phyloP scores from a whole-genome alignment of 2,329 filamentous ascomycete genomes.

The Fusarium nodosum region DNA sequence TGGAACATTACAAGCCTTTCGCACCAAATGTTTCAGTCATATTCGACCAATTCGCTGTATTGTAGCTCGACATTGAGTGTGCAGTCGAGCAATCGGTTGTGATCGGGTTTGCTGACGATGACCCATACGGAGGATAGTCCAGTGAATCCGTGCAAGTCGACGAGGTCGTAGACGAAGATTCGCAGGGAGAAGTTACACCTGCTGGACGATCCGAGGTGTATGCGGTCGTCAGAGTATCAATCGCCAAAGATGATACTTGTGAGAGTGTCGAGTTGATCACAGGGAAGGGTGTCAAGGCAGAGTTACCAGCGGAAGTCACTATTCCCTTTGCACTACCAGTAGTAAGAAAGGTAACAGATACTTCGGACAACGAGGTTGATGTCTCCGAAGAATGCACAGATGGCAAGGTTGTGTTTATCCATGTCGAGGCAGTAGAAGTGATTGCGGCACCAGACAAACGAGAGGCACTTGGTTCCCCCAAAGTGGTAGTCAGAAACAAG shows the following conservation, averaged over 20 bases:
- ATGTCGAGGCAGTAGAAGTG: conserved; percentile 23
- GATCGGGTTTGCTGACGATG: conserved; percentile 5
- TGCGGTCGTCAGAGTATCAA: conserved; percentile 21
- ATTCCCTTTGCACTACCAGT: conserved; percentile 21
- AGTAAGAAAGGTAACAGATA: conserved; percentile 6
- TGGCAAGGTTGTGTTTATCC: conserved; percentile 39
- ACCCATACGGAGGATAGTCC: conserved; percentile 3
- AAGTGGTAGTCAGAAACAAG: conserved; percentile 18
- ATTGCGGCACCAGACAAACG: conserved; percentile 29
- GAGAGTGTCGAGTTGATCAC: conserved; percentile 39
- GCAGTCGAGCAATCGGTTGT: conserved; percentile 34
- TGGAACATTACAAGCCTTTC: conserved; percentile 31
- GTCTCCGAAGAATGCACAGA: conserved; percentile 24
- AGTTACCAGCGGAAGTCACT: conserved; percentile 18
- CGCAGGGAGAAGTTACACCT: conserved; percentile 29
- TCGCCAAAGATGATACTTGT: conserved; percentile 17
- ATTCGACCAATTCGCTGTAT: conserved; percentile 38
- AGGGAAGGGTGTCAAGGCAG: conserved; percentile 23
- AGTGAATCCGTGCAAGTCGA: conserved; percentile 36
- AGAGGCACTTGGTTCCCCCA: conserved; percentile 29
- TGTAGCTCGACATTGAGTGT: conserved; percentile 26
- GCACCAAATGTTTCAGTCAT: conserved; percentile 25
- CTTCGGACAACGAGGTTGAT: conserved; percentile 9
- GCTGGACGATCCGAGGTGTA: conserved; percentile 11
- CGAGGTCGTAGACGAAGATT: conserved; percentile 22